These are phyloP conservation scores for Viridothelium virens DNA, from an alignment of 495 filamentous ascomycete species.

Conservation along the genomic window DNA sequence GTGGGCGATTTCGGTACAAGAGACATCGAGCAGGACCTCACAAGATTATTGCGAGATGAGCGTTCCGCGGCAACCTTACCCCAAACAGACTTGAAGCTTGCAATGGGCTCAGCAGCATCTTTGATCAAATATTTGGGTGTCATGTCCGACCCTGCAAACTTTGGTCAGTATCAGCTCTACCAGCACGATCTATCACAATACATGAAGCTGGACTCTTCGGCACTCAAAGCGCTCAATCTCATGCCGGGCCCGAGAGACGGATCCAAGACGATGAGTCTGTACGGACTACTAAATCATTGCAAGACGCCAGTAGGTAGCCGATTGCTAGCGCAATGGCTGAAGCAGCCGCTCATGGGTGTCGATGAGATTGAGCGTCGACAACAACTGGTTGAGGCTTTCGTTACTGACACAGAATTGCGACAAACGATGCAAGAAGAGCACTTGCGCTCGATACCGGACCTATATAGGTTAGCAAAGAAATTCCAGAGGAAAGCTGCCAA, in stretches of 20 bases:
- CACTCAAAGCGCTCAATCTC: slow-evolving; percentile 86
- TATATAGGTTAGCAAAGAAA: slow-evolving; percentile 87
- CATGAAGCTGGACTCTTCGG: slow-evolving; percentile 97
- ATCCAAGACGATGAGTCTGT: slow-evolving; percentile 94
- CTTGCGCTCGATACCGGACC: slow-evolving; percentile 83
- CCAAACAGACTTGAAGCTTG: slow-evolving; percentile 88
- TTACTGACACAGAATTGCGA: slow-evolving; percentile 83
- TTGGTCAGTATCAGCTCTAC: slow-evolving; percentile 93
- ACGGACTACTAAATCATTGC: slow-evolving; percentile 91
- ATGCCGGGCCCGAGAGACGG: slow-evolving; percentile 95
- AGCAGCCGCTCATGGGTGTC: slow-evolving; percentile 92
- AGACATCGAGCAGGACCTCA: slow-evolving; percentile 95
- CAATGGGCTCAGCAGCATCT: slow-evolving; percentile 90
- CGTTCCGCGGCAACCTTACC: slow-evolving; percentile 66
- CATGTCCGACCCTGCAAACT: slow-evolving; percentile 84
- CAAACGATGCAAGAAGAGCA: slow-evolving; percentile 99
- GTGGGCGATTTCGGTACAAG: slow-evolving; percentile 72
- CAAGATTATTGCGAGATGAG: slow-evolving; percentile 78
- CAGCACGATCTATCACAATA: slow-evolving; percentile 96
- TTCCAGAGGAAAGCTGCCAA: slow-evolving; percentile 87
- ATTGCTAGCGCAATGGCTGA: slow-evolving; percentile 90
- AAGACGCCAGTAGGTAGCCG: slow-evolving; percentile 91
- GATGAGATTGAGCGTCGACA: slow-evolving; percentile 85
- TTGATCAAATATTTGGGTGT: slow-evolving; percentile 94
- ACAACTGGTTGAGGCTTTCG: slow-evolving; percentile 91